A percentile compares a stretch with the other conserved stretches of the same genome.
Evolutionary conservation across 2,329 filamentous ascomycete species (phyloP).

Genomic region (Monosporascus sp.): DNA sequence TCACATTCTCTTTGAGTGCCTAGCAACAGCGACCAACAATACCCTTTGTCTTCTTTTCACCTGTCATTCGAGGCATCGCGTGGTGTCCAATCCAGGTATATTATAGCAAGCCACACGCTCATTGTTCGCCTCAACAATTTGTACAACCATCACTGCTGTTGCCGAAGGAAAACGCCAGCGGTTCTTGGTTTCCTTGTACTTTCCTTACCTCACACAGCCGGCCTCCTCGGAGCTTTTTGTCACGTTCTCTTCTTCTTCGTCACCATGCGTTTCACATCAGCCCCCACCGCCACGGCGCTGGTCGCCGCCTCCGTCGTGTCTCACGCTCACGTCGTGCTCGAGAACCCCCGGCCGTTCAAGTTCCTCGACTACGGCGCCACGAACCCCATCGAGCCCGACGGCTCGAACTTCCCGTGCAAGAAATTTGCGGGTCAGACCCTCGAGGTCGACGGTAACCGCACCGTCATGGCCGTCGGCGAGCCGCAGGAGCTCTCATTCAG

Average conservation of each 20-base stretch:
- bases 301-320: neutral
- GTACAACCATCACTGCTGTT: no score
- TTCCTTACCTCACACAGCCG: neutral
- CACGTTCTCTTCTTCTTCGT: neutral
- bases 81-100: neutral
- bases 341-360: conserved; percentile 49
- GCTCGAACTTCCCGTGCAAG: conserved; percentile 67
- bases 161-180: no score
- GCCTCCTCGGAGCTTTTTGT: fast-evolving
- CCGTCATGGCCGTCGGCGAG: conserved; percentile 54
- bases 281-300: neutral
- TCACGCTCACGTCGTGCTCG: conserved; percentile 58
- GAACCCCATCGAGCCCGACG: conserved; percentile 54
- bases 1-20: neutral
- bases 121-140: neutral
- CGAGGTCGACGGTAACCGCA: conserved; percentile 35
- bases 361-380: conserved; percentile 32
- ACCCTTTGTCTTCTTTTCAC: neutral
- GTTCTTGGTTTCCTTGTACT: neutral
- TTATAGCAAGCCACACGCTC: no score
- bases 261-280: neutral
- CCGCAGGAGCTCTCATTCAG: conserved; percentile 45
- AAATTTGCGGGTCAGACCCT: conserved; percentile 34
- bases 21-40: neutral
- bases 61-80: neutral